Evolutionary conservation across 345 rosid species (phyloP).

Genomic region (Melaleuca quinquenervia): DNA sequence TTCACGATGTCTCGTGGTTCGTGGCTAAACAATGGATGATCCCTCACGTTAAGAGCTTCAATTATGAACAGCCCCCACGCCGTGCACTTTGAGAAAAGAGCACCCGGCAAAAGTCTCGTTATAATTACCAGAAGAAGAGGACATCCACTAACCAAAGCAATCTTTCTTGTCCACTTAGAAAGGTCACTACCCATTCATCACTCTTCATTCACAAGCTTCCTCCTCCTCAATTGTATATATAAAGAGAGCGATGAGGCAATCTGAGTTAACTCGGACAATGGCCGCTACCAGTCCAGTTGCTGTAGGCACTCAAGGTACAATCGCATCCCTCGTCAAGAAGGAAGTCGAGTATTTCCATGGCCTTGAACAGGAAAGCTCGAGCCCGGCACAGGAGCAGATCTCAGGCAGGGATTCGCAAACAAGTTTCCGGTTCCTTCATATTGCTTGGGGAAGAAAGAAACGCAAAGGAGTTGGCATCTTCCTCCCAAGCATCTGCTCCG

Average conservation of each 20-base stretch:
- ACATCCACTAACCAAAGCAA: slow-evolving; percentile 4
- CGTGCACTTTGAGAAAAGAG: neutral
- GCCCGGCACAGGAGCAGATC: neutral
- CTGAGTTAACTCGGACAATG: slow-evolving; percentile 19
- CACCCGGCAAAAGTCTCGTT: neutral
- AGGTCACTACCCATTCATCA: neutral
- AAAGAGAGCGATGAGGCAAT: neutral
- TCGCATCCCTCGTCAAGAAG: slow-evolving; percentile 66
- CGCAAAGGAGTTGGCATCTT: slow-evolving; percentile 2
- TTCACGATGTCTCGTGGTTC: neutral
- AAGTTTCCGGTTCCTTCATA: slow-evolving; percentile 40
- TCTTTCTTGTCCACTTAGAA: neutral
- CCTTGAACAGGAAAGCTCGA: slow-evolving; percentile 10
- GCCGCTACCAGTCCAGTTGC: slow-evolving; percentile 41
- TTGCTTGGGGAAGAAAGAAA: slow-evolving; percentile 41
- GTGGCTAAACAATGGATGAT: neutral
- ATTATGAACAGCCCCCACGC: neutral
- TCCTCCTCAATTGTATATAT: neutral
- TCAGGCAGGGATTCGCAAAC: slow-evolving; percentile 9
- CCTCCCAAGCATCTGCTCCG: slow-evolving; percentile 46
- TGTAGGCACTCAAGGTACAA: slow-evolving; percentile 71
- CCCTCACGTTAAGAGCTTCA: neutral
- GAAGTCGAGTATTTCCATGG: slow-evolving; percentile 64
- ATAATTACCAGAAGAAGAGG: neutral
- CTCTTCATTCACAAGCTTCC: slow-evolving; percentile 28